These are phyloP conservation scores for Dendrobium nobile DNA, from an alignment of 106 monocot species.

Conservation along the genomic window DNA sequence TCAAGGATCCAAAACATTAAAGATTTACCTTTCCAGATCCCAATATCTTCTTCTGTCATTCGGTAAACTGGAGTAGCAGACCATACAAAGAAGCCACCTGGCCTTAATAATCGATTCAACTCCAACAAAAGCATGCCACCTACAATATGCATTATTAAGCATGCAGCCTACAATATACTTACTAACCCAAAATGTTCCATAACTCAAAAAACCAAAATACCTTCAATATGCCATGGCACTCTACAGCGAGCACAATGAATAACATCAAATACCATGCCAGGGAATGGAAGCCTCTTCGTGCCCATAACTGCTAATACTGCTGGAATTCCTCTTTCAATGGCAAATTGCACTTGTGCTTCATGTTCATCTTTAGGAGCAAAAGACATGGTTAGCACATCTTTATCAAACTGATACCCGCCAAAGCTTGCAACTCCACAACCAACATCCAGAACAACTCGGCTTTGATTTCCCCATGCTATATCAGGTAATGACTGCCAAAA, in stretches of 20 bases:
- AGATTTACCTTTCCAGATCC: slow-evolving; percentile 66
- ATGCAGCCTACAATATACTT: neutral
- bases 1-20: neutral
- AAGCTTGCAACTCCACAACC: slow-evolving; percentile 95
- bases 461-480: slow-evolving; percentile 76
- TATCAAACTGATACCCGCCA: slow-evolving; percentile 79
- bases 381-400: slow-evolving; percentile 78
- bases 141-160: slow-evolving; percentile 19
- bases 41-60: slow-evolving; percentile 58
- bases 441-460: slow-evolving; percentile 69
- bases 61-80: slow-evolving; percentile 89
- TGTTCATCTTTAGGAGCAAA: slow-evolving; percentile 98
- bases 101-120: slow-evolving; percentile 70
- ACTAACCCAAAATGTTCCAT: neutral
- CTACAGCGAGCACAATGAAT: slow-evolving; percentile 93
- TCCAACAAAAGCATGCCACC: slow-evolving; percentile 89
- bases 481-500: slow-evolving; percentile 44
- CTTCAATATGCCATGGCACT: slow-evolving; percentile 96
- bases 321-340: slow-evolving; percentile 94
- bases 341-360: slow-evolving; percentile 94
- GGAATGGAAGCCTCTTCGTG: slow-evolving; percentile 84
- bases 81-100: slow-evolving; percentile 93
- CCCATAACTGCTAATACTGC: slow-evolving; percentile 92
- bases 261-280: slow-evolving; percentile 69
- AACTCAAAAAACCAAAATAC: slow-evolving; percentile 18